Evolutionary conservation across 192 early-diverging fungal genomes (phyloP), one percentile per base, ranked within the genome.

Genomic region (Backusella circina): DNA sequence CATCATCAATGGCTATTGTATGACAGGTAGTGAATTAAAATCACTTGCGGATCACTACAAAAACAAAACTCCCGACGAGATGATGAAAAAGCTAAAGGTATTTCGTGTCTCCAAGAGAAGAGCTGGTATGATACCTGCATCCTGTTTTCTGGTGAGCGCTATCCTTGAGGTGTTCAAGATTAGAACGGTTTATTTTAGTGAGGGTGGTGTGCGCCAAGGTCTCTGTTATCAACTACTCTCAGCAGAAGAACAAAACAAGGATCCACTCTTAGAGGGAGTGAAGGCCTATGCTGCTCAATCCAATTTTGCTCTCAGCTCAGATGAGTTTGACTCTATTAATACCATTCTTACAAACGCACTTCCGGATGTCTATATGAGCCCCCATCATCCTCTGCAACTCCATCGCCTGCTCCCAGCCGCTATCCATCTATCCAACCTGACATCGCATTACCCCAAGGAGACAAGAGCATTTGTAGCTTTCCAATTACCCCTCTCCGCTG

Each of bases 171-270:
- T 77, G 3, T 75, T 87, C 31, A 51, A 70, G 4, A 84, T 86
- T 50, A 75, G 70, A 23, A 67, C 77, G 30, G 80, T 87, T 0
- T 77, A 83, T 16, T 89, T 89, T 36, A 86, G 86, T 44, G 88
- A 89, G 61, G 88, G 86, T 4, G 88, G 88, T 65, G 86, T 89
- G 5, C 83, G 86, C 12, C 88, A 89, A 41, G 88, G 88, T 8
- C 71, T 83, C 9, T 89, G 88, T 66, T 89, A 85, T 61, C 71
- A 79, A 2, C 75, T 81, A 72, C 41, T 89, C 16, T 70, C 82
- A 0, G 4, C 31, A 0, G 77, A 80, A 32, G 83, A 84, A 41
- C 79, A 82, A 39, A 57, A 74, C 32, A 85, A 82, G 64, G 88
- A 89, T 68, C 88, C 88, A 2, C 75, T 84, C 2, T 61, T 82